Base-by-base conservation (phyloP, 345 rosid genomes). In the Acer campestre region DNA sequence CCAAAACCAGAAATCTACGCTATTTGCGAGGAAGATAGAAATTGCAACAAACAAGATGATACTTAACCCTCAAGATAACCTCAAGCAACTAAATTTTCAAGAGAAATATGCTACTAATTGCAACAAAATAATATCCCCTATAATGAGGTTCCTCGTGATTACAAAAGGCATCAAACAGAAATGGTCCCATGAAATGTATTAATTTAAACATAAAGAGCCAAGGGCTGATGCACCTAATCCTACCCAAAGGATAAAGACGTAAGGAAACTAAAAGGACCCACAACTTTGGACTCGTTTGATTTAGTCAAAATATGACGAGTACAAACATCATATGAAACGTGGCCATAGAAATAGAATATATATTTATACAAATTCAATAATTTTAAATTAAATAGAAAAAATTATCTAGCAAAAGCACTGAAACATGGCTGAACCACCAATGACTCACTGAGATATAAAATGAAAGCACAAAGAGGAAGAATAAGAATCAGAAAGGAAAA, bases 121-220 rank as follows among this genome's bases (percentile, higher is more conserved):
- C 53, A 40, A 35, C 0, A 35, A 35, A 31, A 65, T 63, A 22
- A 59, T n/a, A n/a, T 31, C 7, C 7, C 38, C 58, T 40, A 73
- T 70, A 49, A 70, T 59, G 53, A 23, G 48, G 67, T 3, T 49
- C 10, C 53, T 11, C 40, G 9, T 12, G 10, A 61, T 11, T 51
- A 22, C 10, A 2, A 70, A 48, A 22, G 18, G 49, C 29, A 48
- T 22, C 42, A 23, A 38, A 17, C n/a, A 58, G 51, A 22, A 53
- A 77, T 14, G 61, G 72, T 17, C 75, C 82, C 77, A 72, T 69
- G 12, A 42, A 20, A 14, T 51, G 70, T 29, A 51, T 17, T 51
- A 49, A 66, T 51, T 35, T 51, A 17, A 11, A 70, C 25, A 17
- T 16, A 11, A 65, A n/a, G 48, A 12, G 23, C 25, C 44, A 65